Base-by-base conservation (phyloP, 2,329 filamentous ascomycete genomes). In the Nemania sp. region DNA sequence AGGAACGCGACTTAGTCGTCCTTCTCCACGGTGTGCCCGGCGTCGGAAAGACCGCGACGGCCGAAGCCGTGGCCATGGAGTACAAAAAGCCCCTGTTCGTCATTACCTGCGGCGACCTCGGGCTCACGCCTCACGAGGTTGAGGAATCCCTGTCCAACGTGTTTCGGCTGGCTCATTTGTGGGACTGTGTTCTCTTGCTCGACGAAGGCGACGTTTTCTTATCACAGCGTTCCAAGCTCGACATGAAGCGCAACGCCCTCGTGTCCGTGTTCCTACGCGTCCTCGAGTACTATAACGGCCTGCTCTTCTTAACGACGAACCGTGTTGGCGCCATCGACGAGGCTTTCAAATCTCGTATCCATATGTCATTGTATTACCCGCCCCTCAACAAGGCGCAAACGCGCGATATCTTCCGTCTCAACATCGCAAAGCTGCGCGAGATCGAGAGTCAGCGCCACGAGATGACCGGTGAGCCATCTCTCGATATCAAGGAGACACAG, bases 101-200 rank as follows among this genome's bases (percentile, higher is more conserved):
- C 6, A 77, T 81, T 47, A 80, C 77, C 0, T 79, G 76, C 9
- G 77, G 78, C 40, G 76, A 80, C 51, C 70, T 77, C 0, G 74
- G 75, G 12, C 62, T 74, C n/a, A 73, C 70, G 0, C 72, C 77
- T 0, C 58, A 67, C 3, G 70, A 74, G 1, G 73, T 79, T 2
- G 76, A 79, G 61, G 54, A 54, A 0, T 69, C 65, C 0, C 66
- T 79, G 1, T 72, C 69, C 58, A 70, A 76, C 2, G 72, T 77
- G 6, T 78, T 78, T 64, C 69, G 70, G 1, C 67, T 75, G 0
- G 75, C 75, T 0, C 66, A 73, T 37, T 53, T 71, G 2, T 68
- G 66, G 66, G 66, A 68, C 57, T 67, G 65, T 37, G 63, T 68
- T 1, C 62, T 68, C 0, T 55, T 68, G 14, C 63, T 68, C 2